Base-by-base conservation (phyloP, 1,139 yeast species). In the Yamadazyma dushanensis region DNA sequence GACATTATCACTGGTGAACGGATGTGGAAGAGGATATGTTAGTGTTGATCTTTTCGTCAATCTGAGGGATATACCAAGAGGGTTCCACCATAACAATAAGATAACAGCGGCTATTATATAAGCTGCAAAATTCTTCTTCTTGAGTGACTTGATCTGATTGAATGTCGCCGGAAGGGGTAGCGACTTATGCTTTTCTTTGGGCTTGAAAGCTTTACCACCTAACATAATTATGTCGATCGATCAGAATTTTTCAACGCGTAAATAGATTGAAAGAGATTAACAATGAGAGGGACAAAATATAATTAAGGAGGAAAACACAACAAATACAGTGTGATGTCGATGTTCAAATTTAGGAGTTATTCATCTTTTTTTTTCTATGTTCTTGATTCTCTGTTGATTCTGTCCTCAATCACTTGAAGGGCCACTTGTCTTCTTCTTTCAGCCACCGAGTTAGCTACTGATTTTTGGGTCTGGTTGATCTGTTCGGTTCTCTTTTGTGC, bases 361-460 rank as follows among this genome's bases (percentile, higher is more conserved):
- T n/a, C n/a, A n/a, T n/a, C n/a, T n/a, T n/a, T n/a, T n/a, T n/a
- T n/a, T n/a, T n/a, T n/a, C n/a, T n/a, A n/a, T 9, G 36, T 19
- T 33, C 44, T 39, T 3, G 46, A 40, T 28, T 60, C 70, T 45
- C 59, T 61, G 45, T 56, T 62, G 36, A 80, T 76, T 50, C 94
- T 70, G 51, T 86, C 92, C 51, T 86, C 94, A 41, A 88, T 68
- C 18, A 87, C 92, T 51, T 85, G 84, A 39, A 88, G 62, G 0
- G 96, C 96, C 32, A 88, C 78, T 49, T 85, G 92, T 57, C 95
- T 74, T 59, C 96, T 75, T 56, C 96, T 76, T 53, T 88, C 96
- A 13, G 92, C 90, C 4, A 78, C 81, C 31, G 84, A 75, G 50
- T 74, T 72, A 14, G 83, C 73, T 31, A 50, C 69, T 42, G 53